These are phyloP conservation scores for Neocatenulostroma microsporum DNA, from an alignment of 2,329 filamentous ascomycete species.

Conservation along the genomic window DNA sequence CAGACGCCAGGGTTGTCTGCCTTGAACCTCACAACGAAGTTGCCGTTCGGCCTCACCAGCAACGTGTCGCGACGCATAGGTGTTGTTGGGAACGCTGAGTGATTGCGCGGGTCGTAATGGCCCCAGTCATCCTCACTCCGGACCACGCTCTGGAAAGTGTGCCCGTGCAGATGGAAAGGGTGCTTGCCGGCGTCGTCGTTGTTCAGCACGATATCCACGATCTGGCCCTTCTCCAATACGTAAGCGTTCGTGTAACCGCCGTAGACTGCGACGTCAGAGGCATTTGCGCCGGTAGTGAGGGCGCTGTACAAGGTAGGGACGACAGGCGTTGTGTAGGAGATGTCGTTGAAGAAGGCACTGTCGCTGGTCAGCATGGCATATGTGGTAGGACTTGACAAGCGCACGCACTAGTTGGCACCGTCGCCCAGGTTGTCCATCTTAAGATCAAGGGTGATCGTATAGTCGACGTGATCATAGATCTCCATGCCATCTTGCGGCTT, in stretches of 20 bases:
- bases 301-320: constrained; percentile 75
- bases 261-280: constrained; percentile 37
- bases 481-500: constrained; percentile 59
- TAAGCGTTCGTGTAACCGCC: constrained; percentile 51
- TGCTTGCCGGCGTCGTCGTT: constrained; percentile 65
- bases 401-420: constrained; percentile 56
- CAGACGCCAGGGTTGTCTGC: constrained; percentile 46
- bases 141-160: constrained; percentile 58
- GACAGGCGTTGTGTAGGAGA: constrained; percentile 65
- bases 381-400: not conserved
- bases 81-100: constrained; percentile 29
- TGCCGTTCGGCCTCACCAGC: constrained; percentile 47
- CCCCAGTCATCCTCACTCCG: constrained; percentile 29
- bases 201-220: constrained; percentile 71
- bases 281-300: constrained; percentile 51
- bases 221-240: constrained; percentile 56
- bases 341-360: constrained; percentile 56
- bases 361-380: constrained; percentile 8
- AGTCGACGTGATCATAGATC: constrained; percentile 55
- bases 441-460: constrained; percentile 52
- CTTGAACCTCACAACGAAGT: constrained; percentile 49
- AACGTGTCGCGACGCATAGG: constrained; percentile 49
- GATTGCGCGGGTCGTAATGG: constrained; percentile 28
- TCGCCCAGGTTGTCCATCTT: constrained; percentile 60
- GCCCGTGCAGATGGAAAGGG: constrained; percentile 69